Conservation (phyloP, 805 yeast genomes). For the Ogataea parapolymorpha region DNA sequence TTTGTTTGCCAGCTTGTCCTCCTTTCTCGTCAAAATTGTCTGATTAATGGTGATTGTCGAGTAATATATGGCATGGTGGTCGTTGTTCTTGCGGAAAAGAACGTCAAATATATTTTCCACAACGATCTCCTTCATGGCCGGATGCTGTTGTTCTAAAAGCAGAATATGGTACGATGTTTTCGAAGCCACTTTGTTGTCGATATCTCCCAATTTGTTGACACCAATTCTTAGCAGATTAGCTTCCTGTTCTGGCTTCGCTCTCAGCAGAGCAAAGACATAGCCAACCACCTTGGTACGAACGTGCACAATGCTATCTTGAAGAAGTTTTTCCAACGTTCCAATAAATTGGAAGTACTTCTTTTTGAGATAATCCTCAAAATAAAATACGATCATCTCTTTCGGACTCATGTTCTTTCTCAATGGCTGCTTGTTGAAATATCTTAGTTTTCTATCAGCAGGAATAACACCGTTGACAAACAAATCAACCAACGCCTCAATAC, state of each 20-base stretch:
- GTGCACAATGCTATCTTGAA: conserved; percentile 89
- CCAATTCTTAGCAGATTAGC: conserved; percentile 84
- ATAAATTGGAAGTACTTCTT: conserved; percentile 70
- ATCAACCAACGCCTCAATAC: conserved; percentile 87
- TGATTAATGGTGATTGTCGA: conserved; percentile 87
- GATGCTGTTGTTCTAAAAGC: conserved; percentile 84
- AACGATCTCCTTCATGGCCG: conserved; percentile 87
- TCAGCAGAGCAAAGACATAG: conserved; percentile 76
- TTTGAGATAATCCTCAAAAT: conserved; percentile 88
- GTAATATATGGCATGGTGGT: conserved; percentile 85
- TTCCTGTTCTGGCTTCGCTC: conserved; percentile 94
- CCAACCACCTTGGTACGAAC: conserved; percentile 75
- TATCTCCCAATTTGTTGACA: conserved; percentile 91
- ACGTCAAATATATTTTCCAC: conserved; percentile 79
- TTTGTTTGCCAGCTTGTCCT: conserved; percentile 76
- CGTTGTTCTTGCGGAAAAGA: conserved; percentile 68
- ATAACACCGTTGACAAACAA: conserved; percentile 77
- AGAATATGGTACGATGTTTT: conserved; percentile 79
- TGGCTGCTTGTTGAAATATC: conserved; percentile 75
- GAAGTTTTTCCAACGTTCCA: conserved; percentile 69
- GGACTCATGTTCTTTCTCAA: conserved; percentile 43
- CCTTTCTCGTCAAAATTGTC: conserved; percentile 78
- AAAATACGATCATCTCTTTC: conserved; percentile 65
- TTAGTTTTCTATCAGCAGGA: conserved; percentile 82
- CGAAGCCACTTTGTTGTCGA: conserved; percentile 85